Base-by-base conservation (phyloP, 345 rosid genomes). In the Eucalyptus regnans region DNA sequence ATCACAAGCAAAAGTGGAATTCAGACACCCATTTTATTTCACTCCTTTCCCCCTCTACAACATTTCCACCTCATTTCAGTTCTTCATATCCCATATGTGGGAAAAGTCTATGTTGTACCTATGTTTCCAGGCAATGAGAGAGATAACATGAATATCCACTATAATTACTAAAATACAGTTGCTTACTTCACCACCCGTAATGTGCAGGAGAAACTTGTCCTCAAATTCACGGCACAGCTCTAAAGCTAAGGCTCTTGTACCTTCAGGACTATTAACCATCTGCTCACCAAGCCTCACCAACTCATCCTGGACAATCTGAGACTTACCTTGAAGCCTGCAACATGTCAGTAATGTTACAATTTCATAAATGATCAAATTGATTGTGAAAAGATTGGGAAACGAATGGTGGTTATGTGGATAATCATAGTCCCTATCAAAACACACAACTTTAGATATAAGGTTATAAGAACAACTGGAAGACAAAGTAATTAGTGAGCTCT, bases 161-260 rank as follows among this genome's bases (percentile, higher is more conserved):
- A 64, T 8, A 81, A 76, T 56, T 62, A 86, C 87, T 23, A 29
- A 58, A 87, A 46, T 22, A 90, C 46, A 89, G 52, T 54, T 52
- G 94, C 97, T 96, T 89, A 97, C 99, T 91, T 96, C 99, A 89
- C 99, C 99, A 90, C 95, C 92, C 68, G 96, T 92, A 85, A 97
- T 94, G 90, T 97, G 99, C 88, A 86, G 96, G 87, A 97, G 96
- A 94, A 97, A 97, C 91, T 92, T 96, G 92, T 97, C 99, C 91
- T 97, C 99, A 92, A 96, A 97, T 90, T 97, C 99, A 91, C 98
- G 99, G 89, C 99, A 97, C 52, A 97, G 98, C 91, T 96, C 98
- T 93, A 97, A 93, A 86, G 99, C 99, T 83, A 97, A 64, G 84
- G 98, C 97, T 92, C 97, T 95, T 87, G 99, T 97, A 54, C 99